Evolutionary conservation across 257 asterid species (phyloP), one percentile per base, ranked within the genome.

Genomic region (Lantana camara): DNA sequence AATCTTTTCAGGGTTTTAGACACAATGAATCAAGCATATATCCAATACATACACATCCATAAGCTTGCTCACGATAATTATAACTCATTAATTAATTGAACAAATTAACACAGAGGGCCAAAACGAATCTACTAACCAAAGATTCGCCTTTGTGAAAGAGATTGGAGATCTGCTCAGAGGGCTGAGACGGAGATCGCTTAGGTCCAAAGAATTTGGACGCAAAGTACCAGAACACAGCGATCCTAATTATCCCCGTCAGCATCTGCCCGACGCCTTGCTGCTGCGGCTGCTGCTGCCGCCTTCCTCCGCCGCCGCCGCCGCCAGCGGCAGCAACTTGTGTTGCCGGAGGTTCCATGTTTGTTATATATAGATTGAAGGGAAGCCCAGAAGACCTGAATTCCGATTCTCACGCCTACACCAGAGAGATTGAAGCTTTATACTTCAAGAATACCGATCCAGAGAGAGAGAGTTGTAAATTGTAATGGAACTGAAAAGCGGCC

Each of bases 211-310:
- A 88, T 71, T 88, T 94, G 46, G 99, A 94, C 0, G 94, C 95
- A 60, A 94, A 88, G 82, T 90, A 94, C 97, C 99, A 90, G 66
- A 94, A 84, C n/a, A 94, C 95, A 2, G 95, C 96, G 14, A 90
- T 59, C 74, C 99, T 81, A 27, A 94, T 84, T 32, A 94, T 70
- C 8, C 97, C 99, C 0, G 96, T 85, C 34, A 94, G 46, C 97
- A 88, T 90, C 95, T 84, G 90, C 17, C 96, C 94, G 9, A 76
- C 20, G 3, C 97, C 98, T 16, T 55, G 74, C 30, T 65, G 87
- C 64, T 71, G 86, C 68, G 44, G 86, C 65, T 49, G 73, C 70
- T 38, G 67, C 60, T 17, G 60, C n/a, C 60, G 71, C 66, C 73
- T 54, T 23, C 61, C 80, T 7, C 69, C 86, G 4, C 54, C 90